Conservation (phyloP, 2,329 filamentous ascomycete genomes). For the Stagonosporopsis chrysanthemi region DNA sequence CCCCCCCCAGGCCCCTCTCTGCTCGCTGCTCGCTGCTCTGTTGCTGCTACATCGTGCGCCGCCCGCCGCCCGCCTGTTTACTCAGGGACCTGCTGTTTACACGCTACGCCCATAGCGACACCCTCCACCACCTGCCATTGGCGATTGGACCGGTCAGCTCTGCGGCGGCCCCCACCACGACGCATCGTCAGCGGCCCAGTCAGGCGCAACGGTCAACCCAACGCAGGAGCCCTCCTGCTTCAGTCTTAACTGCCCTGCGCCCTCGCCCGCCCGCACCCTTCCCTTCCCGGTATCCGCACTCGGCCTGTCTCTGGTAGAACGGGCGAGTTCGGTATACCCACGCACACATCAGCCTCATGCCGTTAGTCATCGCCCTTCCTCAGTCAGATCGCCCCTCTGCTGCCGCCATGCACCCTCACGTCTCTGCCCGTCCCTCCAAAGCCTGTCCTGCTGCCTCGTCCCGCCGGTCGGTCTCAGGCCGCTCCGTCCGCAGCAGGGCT, state of each 20-base stretch:
- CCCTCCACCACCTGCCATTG: slow-evolving; percentile 2
- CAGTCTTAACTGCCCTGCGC: slow-evolving; percentile 27
- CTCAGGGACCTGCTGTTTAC: slow-evolving; percentile 13
- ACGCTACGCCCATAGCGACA: slow-evolving; percentile 11
- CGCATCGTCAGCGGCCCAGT: slow-evolving; percentile 19
- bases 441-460: slow-evolving; percentile 22
- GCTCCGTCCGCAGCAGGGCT: slow-evolving; percentile 35
- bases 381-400: slow-evolving; percentile 21
- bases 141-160: slow-evolving; percentile 19
- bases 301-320: slow-evolving; percentile 52
- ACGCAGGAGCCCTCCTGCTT: slow-evolving; percentile 12
- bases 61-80: slow-evolving; percentile 5
- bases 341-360: slow-evolving; percentile 49
- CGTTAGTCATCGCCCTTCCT: slow-evolving; percentile 53
- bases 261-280: slow-evolving; percentile 28
- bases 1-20: background rate
- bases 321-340: slow-evolving; percentile 44
- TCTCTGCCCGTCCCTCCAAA: slow-evolving; percentile 6
- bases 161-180: slow-evolving; percentile 10
- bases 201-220: slow-evolving; percentile 21
- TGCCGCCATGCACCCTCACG: slow-evolving; percentile 16
- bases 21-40: background rate
- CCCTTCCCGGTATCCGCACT: slow-evolving; percentile 36
- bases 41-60: too few relatives aligned
- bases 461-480: slow-evolving; percentile 42